Evolutionary conservation across 2,329 filamentous ascomycete species (phyloP), one percentile per base, ranked within the genome.

Genomic region (Botrytis medusae): DNA sequence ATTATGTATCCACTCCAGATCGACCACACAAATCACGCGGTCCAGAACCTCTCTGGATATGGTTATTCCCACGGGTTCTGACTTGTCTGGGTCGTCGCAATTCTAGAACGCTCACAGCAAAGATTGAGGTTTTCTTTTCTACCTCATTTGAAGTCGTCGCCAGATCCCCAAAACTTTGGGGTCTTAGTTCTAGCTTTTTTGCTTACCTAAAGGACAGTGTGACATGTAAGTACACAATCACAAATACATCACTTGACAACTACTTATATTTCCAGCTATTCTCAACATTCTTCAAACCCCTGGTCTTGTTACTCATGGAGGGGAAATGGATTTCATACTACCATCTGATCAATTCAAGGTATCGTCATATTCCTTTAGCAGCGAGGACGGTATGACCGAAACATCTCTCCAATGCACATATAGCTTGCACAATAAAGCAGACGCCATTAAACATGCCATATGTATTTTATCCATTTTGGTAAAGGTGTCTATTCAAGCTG

Each of bases 31-130:
- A 76, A 72, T 86, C 86, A 69, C 84, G 88, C 59, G 87, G 90
- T 25, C 82, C 82, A 57, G 89, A 91, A 74, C 87, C 92, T 7
- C 84, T 92, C 60, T 92, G 91, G 86, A 80, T 87, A 57, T 92
- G 90, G 90, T 84, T 88, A 76, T 87, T 89, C 75, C 91, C 86
- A 65, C 88, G 85, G 80, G 82, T 88, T 61, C 85, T 89, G 76
- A 86, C 82, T 74, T 82, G 91, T 76, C 83, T 91, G 40, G 89
- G 89, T 1, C 86, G 87, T 70, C 79, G 80, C 77, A 81, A 83
- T 60, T 89, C 84, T 74, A 77, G 84, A 48, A 83, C 84, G 25
- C 80, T 91, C 20, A 83, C 83, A 16, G 81, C 83, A 29, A 84
- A 85, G 18, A 86, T 91, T n/a, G 84, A 88, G 76, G 81, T 81